Evolutionary conservation across 768 basidiomycete species (phyloP).

Genomic region (Leucocoprinus sp.): DNA sequence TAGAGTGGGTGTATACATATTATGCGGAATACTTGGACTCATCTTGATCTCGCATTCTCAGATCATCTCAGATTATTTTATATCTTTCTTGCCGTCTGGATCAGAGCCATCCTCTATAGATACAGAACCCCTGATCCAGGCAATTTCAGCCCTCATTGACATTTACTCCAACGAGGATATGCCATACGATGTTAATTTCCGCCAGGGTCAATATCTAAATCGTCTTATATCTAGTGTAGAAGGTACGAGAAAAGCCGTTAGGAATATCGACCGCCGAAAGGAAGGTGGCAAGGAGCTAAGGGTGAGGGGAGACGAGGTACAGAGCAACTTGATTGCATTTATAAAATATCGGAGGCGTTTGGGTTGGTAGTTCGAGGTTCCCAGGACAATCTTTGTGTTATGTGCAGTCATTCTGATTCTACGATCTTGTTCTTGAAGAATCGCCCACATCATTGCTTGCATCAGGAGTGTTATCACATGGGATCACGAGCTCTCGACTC

Average conservation of each 20-base stretch:
- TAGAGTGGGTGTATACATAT: constrained; percentile 29
- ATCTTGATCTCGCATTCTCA: constrained; percentile 17
- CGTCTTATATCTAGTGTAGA: constrained; percentile 52
- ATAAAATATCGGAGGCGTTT: constrained; percentile 63
- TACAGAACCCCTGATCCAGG: constrained; percentile 70
- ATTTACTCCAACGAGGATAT: constrained; percentile 85
- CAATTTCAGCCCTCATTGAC: constrained; percentile 78
- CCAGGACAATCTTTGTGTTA: not conserved
- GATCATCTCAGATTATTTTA: constrained; percentile 57
- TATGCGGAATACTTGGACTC: not conserved
- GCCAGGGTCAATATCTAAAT: constrained; percentile 47
- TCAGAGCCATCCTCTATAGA: constrained; percentile 32
- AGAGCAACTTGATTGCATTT: constrained; percentile 70
- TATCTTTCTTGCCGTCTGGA: constrained; percentile 51
- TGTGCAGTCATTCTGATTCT: not conserved
- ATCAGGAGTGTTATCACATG: not conserved
- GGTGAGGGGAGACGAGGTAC: constrained; percentile 64
- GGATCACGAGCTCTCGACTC: not conserved
- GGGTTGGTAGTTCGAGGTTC: constrained; percentile 22
- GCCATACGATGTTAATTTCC: constrained; percentile 78
- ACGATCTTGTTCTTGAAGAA: no score
- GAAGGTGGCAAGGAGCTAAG: constrained; percentile 59
- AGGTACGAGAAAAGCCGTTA: constrained; percentile 52
- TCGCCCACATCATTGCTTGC: no score
- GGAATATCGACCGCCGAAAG: constrained; percentile 57